phyloP scores from a whole-genome alignment of 2,329 filamentous ascomycete species.

The Pseudopithomyces chartarum region DNA sequence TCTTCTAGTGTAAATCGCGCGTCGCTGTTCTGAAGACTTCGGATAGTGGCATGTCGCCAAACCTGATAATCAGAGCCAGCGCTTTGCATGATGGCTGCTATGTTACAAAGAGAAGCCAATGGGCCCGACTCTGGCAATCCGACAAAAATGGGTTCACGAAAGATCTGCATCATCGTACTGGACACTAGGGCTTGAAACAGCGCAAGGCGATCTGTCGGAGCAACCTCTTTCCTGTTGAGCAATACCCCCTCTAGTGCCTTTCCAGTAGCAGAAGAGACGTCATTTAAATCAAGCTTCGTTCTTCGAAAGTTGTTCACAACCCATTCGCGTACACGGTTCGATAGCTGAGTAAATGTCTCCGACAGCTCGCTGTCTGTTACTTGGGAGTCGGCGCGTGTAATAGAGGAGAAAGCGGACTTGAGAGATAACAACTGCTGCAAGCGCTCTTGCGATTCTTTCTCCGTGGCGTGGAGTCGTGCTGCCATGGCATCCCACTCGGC shows the following conservation, averaged over 20 bases:
- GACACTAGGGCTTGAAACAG: slow-evolving; percentile 40
- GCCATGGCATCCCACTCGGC: slow-evolving; percentile 35
- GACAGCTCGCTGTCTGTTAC: slow-evolving; percentile 69
- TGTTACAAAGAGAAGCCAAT: slow-evolving; percentile 19
- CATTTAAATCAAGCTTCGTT: slow-evolving; percentile 54
- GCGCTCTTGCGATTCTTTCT: slow-evolving; percentile 62
- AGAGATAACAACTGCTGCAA: slow-evolving; percentile 67
- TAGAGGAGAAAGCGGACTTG: slow-evolving; percentile 73
- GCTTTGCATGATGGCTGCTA: slow-evolving; percentile 25
- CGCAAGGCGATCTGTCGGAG: slow-evolving; percentile 30
- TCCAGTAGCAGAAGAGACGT: slow-evolving; percentile 22
- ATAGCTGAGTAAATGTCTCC: slow-evolving; percentile 64
- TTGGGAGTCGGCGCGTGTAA: slow-evolving; percentile 65
- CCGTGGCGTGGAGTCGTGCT: slow-evolving; percentile 43
- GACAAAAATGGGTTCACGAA: slow-evolving; percentile 30
- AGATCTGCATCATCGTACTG: slow-evolving; percentile 30
- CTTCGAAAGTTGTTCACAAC: slow-evolving; percentile 71
- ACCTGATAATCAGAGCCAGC: slow-evolving; percentile 25
- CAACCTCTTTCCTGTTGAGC: slow-evolving; percentile 17
- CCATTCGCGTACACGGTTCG: slow-evolving; percentile 76
- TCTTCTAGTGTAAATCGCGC: slow-evolving; percentile 12
- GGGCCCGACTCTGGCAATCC: slow-evolving; percentile 32
- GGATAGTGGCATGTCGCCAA: slow-evolving; percentile 39
- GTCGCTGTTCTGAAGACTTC: slow-evolving; percentile 25
- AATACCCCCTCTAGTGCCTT: slow-evolving; percentile 23